Percentiles rank a stretch among this genome's conserved stretches.
These are phyloP conservation scores for Sporothrix dimorphospora DNA, from an alignment of 2,329 filamentous ascomycete genomes.

Conservation along the genomic window DNA sequence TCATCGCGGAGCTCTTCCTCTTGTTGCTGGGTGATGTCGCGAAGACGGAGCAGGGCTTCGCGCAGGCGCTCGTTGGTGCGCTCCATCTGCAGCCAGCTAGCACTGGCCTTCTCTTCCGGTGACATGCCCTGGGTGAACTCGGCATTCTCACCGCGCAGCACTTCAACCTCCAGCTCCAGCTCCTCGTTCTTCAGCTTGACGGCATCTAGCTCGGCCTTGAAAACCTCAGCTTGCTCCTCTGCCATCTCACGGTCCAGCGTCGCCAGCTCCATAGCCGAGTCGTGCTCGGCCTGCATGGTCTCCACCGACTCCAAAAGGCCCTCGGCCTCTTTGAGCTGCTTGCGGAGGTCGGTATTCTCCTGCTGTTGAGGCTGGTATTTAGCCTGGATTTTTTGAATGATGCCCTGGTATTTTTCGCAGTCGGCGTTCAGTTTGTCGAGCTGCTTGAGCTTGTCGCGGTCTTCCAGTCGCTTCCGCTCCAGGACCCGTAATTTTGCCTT, in stretches of 20 bases:
- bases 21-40: constrained; percentile 84
- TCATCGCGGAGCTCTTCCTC: constrained; percentile 78
- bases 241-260: constrained; percentile 94
- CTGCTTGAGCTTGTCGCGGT: constrained; percentile 80
- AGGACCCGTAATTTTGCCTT: constrained; percentile 85
- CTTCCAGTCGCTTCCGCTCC: constrained; percentile 84
- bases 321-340: constrained; percentile 76
- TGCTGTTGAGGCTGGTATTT: constrained; percentile 86
- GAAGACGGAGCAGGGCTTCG: constrained; percentile 80
- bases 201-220: constrained; percentile 78
- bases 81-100: constrained; percentile 91
- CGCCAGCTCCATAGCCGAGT: constrained; percentile 81
- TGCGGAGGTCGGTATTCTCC: constrained; percentile 76
- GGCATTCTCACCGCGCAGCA: constrained; percentile 82
- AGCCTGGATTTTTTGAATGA: constrained; percentile 87
- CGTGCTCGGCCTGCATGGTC: constrained; percentile 78
- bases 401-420: constrained; percentile 75
- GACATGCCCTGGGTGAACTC: constrained; percentile 84
- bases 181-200: constrained; percentile 79
- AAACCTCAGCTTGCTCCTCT: constrained; percentile 83
- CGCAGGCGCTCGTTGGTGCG: constrained; percentile 84
- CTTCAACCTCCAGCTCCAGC: constrained; percentile 82
- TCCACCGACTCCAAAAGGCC: constrained; percentile 70
- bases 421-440: constrained; percentile 77
- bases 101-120: constrained; percentile 81